Evolutionary conservation across 352 stramenopile genomes (phyloP), one percentile per base, ranked within the genome.

Genomic region (Globisporangium spinosum): DNA sequence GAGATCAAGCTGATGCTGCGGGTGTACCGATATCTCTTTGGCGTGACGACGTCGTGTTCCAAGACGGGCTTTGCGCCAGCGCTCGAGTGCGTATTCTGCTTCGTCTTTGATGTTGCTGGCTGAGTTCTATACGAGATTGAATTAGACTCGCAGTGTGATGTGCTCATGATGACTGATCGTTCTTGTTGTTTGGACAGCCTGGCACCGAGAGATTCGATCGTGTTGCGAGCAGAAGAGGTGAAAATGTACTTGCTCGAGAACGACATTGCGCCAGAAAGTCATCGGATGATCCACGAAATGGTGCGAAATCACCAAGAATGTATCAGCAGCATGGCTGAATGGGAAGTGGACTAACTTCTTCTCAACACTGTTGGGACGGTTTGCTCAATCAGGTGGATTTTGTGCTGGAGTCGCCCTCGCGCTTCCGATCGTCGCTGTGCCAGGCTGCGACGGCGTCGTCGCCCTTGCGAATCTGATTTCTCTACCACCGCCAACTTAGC

Each of bases 1-100:
- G 76, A 89, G 35, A 93, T 93, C 58, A 95, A 94, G 68, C 65
- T 90, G 23, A 79, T 95, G 73, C 75, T 95, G 57, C 80, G 83
- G 12, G 73, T 85, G 40, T 92, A 91, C 47, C 82, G 87, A 38
- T 94, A 95, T 62, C 70, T 95, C 47, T 95, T 91, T 71, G 80
- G 76, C 35, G 72, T 77, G 13, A 73, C 69, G 55, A 56, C 77
- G 35, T 76, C 70, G 1, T 84, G 73, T 43, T 80, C 73, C 51
- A 90, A 88, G 62, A 90, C 79, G 1, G 80, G 77, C 0, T 95
- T 93, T 67, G 87, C 87, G 6, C 87, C 85, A 53, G 77, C 87
- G 35, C 76, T 95, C 7, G 77, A 89, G 83, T 94, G 74, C 60
- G 79, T 73, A 12, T 20, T 13, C 23, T 57, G 13, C 12, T 47